phyloP scores from a whole-genome alignment of 805 yeast species.

The Wickerhamomyces chambardii region DNA sequence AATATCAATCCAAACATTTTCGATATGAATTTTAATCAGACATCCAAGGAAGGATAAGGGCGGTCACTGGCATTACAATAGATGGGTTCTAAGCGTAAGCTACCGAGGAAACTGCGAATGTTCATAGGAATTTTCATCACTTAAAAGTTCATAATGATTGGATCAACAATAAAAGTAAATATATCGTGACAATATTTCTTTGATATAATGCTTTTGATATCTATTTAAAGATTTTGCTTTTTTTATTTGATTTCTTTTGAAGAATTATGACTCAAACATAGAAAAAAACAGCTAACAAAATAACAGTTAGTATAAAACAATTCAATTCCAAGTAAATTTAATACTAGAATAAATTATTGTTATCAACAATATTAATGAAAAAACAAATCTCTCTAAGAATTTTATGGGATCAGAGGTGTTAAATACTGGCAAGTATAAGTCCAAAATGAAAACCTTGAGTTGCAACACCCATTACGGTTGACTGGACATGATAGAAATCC shows the following conservation, averaged over 20 bases:
- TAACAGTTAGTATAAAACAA: too few relatives aligned
- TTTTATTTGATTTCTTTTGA: too few relatives aligned
- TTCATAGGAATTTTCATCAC: constrained; percentile 71
- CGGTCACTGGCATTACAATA: constrained; percentile 77
- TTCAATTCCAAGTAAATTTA: too few relatives aligned
- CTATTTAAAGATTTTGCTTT: too few relatives aligned
- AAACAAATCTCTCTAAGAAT: too few relatives aligned
- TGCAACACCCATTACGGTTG: constrained; percentile 16
- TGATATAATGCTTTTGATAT: too few relatives aligned
- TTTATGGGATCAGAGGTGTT: constrained; percentile 58
- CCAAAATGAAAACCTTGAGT: constrained; percentile 25
- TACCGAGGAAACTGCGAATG: constrained; percentile 98
- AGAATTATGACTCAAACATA: too few relatives aligned
- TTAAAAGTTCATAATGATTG: constrained; percentile 18
- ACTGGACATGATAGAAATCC: constrained; percentile 34
- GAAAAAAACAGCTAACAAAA: too few relatives aligned
- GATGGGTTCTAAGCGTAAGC: constrained; percentile 80
- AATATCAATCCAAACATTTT: constrained; percentile 1
- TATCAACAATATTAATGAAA: too few relatives aligned
- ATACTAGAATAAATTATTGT: too few relatives aligned
- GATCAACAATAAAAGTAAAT: too few relatives aligned
- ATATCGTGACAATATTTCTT: too few relatives aligned
- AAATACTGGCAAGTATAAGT: constrained; percentile 87
- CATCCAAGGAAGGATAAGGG: constrained; percentile 86
- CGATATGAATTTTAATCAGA: constrained; percentile 44